Percentiles rank a stretch among this genome's conserved stretches.
phyloP scores from a whole-genome alignment of 1,284 basidiomycete species.

The Pseudomicrostroma phylloplanum region DNA sequence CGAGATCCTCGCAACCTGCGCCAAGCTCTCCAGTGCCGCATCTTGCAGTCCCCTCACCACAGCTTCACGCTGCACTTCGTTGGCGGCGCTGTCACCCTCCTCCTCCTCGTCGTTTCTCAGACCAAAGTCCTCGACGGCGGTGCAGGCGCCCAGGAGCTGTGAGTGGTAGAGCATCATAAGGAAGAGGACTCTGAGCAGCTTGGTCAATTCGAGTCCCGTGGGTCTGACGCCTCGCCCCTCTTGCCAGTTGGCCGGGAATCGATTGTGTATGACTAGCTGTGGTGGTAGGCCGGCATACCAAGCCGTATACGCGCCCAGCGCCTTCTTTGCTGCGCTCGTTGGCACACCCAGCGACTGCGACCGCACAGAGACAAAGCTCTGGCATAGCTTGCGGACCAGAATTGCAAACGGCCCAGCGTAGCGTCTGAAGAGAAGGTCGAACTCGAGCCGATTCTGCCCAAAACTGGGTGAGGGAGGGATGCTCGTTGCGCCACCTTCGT shows the following conservation, averaged over 20 bases:
- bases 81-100: too few species aligned
- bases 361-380: background rate
- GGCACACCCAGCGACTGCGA: constrained; percentile 2
- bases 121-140: background rate
- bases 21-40: background rate
- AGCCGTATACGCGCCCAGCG: background rate
- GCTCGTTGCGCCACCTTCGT: too few species aligned
- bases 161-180: constrained; percentile 1
- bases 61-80: background rate
- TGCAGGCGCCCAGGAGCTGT: background rate
- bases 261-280: background rate
- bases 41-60: background rate
- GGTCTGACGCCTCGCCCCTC: background rate
- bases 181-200: background rate
- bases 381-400: too few species aligned
- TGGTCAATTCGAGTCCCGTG: background rate
- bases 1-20: background rate
- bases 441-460: too few species aligned
- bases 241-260: background rate
- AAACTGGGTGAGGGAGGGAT: too few species aligned
- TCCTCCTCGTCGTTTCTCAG: background rate
- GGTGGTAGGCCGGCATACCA: background rate
- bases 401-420: too few species aligned
- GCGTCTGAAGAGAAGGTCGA: too few species aligned
- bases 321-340: background rate